Conservation (phyloP, 2,329 filamentous ascomycete genomes). For the Fusarium tuaranense region DNA sequence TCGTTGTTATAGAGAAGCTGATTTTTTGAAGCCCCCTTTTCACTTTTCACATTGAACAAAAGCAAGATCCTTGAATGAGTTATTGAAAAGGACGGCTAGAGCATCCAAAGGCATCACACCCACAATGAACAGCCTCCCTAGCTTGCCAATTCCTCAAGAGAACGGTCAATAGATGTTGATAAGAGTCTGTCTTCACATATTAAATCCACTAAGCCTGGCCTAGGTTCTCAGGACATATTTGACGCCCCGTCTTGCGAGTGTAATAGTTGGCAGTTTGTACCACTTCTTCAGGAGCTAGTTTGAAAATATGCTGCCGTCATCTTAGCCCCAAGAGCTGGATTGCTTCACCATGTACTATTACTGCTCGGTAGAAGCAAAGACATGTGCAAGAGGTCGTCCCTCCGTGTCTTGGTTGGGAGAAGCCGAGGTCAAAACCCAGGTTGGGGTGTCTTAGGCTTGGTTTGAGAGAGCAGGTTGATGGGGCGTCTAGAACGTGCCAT, state of each 20-base stretch:
- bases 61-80: not conserved
- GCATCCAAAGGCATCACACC: not conserved
- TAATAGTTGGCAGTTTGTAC: not conserved
- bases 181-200: not conserved
- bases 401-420: not conserved
- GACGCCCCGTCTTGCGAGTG: not conserved
- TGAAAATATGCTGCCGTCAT: not conserved
- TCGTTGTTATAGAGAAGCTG: accelerated
- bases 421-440: not conserved
- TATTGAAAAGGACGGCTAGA: not conserved
- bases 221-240: not conserved
- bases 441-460: not conserved
- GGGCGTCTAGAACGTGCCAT: not conserved
- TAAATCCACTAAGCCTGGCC: too few species aligned
- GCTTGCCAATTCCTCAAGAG: not conserved
- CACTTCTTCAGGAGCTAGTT: not conserved
- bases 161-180: not conserved
- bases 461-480: not conserved
- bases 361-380: not conserved
- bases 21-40: too few species aligned
- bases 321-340: not conserved
- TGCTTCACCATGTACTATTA: not conserved
- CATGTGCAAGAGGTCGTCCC: not conserved
- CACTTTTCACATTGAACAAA: not conserved
- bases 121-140: not conserved